Evolutionary conservation across 805 yeast species (phyloP).

Genomic region (Kazachstania martiniae): DNA sequence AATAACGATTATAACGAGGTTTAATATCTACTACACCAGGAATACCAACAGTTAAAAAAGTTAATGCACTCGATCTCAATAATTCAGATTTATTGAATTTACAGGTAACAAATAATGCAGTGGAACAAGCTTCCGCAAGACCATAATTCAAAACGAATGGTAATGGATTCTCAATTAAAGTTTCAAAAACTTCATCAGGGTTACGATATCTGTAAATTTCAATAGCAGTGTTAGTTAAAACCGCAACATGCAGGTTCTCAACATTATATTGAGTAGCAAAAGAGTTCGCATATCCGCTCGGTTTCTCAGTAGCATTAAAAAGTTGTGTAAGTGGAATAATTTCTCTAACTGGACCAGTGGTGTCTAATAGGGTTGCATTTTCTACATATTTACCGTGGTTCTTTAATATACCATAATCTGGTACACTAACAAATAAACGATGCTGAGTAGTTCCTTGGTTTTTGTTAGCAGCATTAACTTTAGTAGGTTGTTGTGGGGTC

Average conservation of each 20-base stretch:
- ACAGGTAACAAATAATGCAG: constrained; percentile 76
- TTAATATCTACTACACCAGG: constrained; percentile 34
- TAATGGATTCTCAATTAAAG: constrained; percentile 57
- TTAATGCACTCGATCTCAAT: constrained; percentile 33
- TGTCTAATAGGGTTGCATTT: constrained; percentile 65
- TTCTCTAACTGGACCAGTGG: constrained; percentile 55
- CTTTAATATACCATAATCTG: constrained; percentile 78
- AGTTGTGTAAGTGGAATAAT: constrained; percentile 60
- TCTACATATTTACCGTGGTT: constrained; percentile 63
- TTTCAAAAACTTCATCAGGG: constrained; percentile 67
- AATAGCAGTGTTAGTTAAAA: constrained; percentile 70
- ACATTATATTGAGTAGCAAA: constrained; percentile 77
- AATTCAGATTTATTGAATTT: constrained; percentile 52
- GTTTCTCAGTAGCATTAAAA: constrained; percentile 61
- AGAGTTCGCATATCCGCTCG: constrained; percentile 75
- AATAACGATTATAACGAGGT: constrained; percentile 30
- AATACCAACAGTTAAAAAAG: constrained; percentile 33
- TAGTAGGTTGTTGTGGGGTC: constrained; percentile 8
- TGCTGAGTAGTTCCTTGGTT: constrained; percentile 10
- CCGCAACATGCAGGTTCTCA: constrained; percentile 61
- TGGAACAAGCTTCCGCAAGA: constrained; percentile 79
- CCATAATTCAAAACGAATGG: constrained; percentile 74
- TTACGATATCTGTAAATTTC: constrained; percentile 68
- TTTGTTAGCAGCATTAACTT: constrained; percentile 4
- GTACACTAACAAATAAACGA: constrained; percentile 60